Evolutionary conservation across 768 basidiomycete species (phyloP).

Genomic region (Serendipita vermifera): DNA sequence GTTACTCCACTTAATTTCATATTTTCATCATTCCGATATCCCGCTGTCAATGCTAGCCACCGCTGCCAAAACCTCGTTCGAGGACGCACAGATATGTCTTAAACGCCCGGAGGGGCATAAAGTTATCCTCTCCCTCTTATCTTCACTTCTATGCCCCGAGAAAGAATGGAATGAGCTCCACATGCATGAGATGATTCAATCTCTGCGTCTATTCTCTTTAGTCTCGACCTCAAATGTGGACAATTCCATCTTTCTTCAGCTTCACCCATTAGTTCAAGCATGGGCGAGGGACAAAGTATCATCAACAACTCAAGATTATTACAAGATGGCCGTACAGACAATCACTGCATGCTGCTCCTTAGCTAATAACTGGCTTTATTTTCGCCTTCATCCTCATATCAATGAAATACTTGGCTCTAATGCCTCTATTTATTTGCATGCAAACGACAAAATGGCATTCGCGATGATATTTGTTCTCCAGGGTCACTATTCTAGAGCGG

Average conservation of each 20-base stretch:
- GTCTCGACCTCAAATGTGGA: background rate
- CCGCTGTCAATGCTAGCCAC: too few species aligned
- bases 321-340: background rate
- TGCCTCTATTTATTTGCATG: background rate
- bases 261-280: background rate
- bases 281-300: background rate
- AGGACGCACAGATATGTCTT: too few species aligned
- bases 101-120: too few species aligned
- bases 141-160: too few species aligned
- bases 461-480: background rate
- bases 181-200: background rate
- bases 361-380: background rate
- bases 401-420: background rate
- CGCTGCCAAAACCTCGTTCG: too few species aligned
- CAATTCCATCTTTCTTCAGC: background rate
- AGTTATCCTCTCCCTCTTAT: too few species aligned
- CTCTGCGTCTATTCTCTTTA: background rate
- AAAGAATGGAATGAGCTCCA: background rate
- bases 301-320: background rate
- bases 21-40: too few species aligned
- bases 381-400: background rate
- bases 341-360: background rate
- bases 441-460: background rate
- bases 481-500: background rate
- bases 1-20: too few species aligned